Base-by-base conservation (phyloP, 2,329 filamentous ascomycete species). In the Proliferodiscus dingleyae region DNA sequence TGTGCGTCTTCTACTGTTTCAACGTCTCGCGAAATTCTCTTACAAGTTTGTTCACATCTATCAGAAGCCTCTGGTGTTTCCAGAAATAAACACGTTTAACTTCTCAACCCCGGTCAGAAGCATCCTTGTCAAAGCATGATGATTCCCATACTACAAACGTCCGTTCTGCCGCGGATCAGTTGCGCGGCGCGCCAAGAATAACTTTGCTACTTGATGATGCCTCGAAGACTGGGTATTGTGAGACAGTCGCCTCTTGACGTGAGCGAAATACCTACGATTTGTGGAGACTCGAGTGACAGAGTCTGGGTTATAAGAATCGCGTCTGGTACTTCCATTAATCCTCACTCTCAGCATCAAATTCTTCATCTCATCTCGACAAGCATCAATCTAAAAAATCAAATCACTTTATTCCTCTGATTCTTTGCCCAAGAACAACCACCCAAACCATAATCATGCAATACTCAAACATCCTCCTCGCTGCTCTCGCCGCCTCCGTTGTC, bases 381-480 rank as follows among this genome's bases (percentile, higher is more conserved):
- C 21, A 24, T 18, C 34, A 24, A 43, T 24, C 28, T 30, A 15
- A 24, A 39, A 15, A 18, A 28, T 39, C 15, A 19, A 29, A 30
- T 33, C 22, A 29, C 19, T 8, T 40, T 29, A 3, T 26, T 22
- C 32, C 32, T 18, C 16, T n/a, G n/a, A n/a, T n/a, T n/a, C n/a
- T n/a, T n/a, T n/a, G n/a, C n/a, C 19, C 10, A 24, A 15, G 8
- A 18, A 49, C 47, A 40, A 23, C 26, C 6, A 41, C 32, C 10
- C 19, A 38, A 48, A 45, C 23, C 30, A 22, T 46, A 50, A 54
- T 45, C 9, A 61, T 61, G 58, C 58, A 61, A 53, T 58, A 51
- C 47, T 55, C 56, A 48, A 51, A 40, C 43, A 16, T 56, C 45
- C 24, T 61, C 37, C 30, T 57, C 45, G 47, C 53, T 16, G 48